Evolutionary conservation across 345 rosid species (phyloP), one percentile per base, ranked within the genome.

Genomic region (Lagerstroemia speciosa): DNA sequence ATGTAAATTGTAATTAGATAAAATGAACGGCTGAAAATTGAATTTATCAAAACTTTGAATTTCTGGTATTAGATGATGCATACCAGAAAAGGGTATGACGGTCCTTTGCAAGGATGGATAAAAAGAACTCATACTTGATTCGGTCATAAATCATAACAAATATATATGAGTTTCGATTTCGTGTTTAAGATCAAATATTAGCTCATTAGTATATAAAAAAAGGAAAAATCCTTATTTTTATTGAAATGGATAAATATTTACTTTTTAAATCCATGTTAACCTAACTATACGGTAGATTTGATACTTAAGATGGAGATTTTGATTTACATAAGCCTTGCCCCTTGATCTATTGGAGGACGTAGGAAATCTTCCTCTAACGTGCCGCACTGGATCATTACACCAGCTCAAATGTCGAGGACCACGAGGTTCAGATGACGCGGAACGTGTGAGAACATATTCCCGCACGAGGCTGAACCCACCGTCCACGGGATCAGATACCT

Each of bases 371-470:
- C 6, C 57, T 4, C 2, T 12, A 19, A 8, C 6, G 1, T 16
- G 36, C 24, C 22, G 34, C 58, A 68, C 17, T 8, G 22, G 64
- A 34, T 34, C 16, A 3, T 38, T 38, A 2, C 2, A 16, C 12
- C 20, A 2, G 50, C 20, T 37, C 32, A 52, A 41, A 52, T 12
- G 16, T 30, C 11, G 64, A 58, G 50, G 12, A 11, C 40, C 65
- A 69, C 72, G 65, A 22, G 72, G 65, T 19, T 16, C 37, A 37
- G 48, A 30, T 22, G 29, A 37, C 29, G 50, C 62, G 72, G 48
- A 57, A 69, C 72, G 65, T 36, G 72, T 15, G 0, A 3, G 31
- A 37, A 22, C 38, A 34, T 12, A n/a, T 6, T 33, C 50, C 36
- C 38, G 37, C 72, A 58, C 72, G 72, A 36, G 65, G 36, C 50